Evolutionary conservation across 2,329 filamentous ascomycete species (phyloP).

Genomic region (Xylaria sp.): DNA sequence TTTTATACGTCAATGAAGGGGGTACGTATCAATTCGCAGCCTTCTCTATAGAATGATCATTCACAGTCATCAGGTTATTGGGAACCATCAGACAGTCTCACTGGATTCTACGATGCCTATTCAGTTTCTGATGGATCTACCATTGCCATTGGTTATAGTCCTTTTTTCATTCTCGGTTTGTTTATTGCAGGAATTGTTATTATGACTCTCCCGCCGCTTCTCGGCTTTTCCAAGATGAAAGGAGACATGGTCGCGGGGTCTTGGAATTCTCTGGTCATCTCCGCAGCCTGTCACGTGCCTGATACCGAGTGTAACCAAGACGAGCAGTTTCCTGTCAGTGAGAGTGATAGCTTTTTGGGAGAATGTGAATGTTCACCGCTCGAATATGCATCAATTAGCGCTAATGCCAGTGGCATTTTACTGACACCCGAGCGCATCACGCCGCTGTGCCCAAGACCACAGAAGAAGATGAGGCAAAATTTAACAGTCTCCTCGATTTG

Average conservation of each 20-base stretch:
- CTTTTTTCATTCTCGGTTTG: neutral
- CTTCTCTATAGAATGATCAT: neutral
- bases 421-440: neutral
- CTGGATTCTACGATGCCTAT: neutral
- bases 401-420: neutral
- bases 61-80: neutral
- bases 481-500: neutral
- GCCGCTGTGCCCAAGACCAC: neutral
- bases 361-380: neutral
- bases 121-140: slow-evolving; percentile 2
- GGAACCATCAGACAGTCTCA: neutral
- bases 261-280: slow-evolving; percentile 13
- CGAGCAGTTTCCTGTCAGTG: neutral
- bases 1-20: slow-evolving; percentile 7
- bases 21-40: neutral
- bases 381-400: neutral
- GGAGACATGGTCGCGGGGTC: slow-evolving; percentile 15
- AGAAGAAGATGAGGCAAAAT: neutral
- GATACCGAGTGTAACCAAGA: neutral
- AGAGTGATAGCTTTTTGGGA: neutral
- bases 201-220: neutral
- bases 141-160: neutral
- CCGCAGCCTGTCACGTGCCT: slow-evolving; percentile 14
- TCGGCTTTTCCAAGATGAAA: neutral
- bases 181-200: neutral